Evolutionary conservation across 1,284 basidiomycete genomes (phyloP).

Genomic region (Phellopilus nigrolimitatus): DNA sequence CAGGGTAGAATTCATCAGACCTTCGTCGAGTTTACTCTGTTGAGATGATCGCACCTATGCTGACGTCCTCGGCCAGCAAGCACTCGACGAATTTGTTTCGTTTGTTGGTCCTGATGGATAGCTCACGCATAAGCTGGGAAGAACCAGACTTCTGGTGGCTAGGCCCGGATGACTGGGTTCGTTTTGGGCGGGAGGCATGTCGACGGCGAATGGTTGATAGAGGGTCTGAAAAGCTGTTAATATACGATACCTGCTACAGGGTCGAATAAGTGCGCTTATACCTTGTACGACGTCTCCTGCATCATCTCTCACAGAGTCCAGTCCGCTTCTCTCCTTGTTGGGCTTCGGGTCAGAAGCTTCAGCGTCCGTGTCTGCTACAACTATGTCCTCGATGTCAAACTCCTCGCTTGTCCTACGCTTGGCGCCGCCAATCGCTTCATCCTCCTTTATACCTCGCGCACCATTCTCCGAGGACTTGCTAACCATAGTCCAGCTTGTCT

Average conservation of each 20-base stretch:
- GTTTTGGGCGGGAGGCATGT: conserved; percentile 9
- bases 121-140: conserved; percentile 49
- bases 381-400: conserved; percentile 68
- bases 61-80: conserved; percentile 63
- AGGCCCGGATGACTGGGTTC: conserved; percentile 14
- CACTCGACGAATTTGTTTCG: conserved; percentile 72
- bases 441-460: conserved; percentile 26
- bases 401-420: conserved; percentile 35
- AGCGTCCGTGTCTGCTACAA: conserved; percentile 65
- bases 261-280: conserved; percentile 10
- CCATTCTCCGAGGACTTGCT: conserved; percentile 40
- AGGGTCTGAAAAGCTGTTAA: conserved; percentile 13
- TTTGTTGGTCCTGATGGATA: conserved; percentile 70
- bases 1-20: background rate
- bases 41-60: conserved; percentile 53
- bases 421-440: conserved; percentile 31
- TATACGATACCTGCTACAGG: background rate
- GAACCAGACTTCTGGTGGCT: conserved; percentile 13
- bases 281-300: conserved; percentile 30
- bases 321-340: conserved; percentile 15
- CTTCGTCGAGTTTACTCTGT: background rate
- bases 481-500: conserved; percentile 74
- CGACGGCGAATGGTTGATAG: conserved; percentile 16
- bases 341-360: conserved; percentile 30
- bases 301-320: conserved; percentile 26